phyloP scores from a whole-genome alignment of 768 basidiomycete species.

The Serendipita sp. region DNA sequence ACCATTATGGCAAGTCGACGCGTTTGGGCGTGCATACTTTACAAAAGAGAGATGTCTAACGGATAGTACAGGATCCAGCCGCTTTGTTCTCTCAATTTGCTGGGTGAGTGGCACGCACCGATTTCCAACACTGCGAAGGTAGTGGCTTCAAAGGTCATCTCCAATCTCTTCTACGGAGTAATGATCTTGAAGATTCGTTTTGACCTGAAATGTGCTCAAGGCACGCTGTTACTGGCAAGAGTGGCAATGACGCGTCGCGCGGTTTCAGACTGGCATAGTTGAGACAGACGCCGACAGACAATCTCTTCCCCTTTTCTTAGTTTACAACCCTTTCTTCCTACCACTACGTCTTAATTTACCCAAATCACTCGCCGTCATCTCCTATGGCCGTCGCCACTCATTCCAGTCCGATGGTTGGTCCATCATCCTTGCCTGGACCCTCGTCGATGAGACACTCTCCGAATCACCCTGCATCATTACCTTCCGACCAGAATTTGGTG shows the following conservation, averaged over 20 bases:
- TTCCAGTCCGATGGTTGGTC: background rate
- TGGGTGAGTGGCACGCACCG: background rate
- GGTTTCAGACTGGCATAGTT: background rate
- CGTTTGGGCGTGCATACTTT: too few relatives aligned
- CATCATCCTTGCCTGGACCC: background rate
- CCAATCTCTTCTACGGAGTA: background rate
- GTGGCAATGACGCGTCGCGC: constrained; percentile 1
- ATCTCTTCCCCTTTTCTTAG: background rate
- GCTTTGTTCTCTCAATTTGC: background rate
- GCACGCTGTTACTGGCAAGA: background rate
- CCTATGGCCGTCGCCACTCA: background rate
- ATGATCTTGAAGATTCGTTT: background rate
- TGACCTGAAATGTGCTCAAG: background rate
- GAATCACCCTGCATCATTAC: background rate
- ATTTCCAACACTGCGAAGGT: too few relatives aligned
- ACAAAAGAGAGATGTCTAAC: too few relatives aligned
- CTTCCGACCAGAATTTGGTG: background rate
- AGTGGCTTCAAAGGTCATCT: background rate
- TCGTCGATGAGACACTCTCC: background rate
- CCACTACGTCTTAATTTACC: background rate
- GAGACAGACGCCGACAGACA: background rate
- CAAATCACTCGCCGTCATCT: background rate
- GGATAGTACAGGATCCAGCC: background rate
- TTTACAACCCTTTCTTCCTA: background rate
- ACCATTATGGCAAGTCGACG: too few relatives aligned